These are phyloP conservation scores for Cystobasidium slooffiae DNA, from an alignment of 1,284 basidiomycete genomes.

Conservation along the genomic window DNA sequence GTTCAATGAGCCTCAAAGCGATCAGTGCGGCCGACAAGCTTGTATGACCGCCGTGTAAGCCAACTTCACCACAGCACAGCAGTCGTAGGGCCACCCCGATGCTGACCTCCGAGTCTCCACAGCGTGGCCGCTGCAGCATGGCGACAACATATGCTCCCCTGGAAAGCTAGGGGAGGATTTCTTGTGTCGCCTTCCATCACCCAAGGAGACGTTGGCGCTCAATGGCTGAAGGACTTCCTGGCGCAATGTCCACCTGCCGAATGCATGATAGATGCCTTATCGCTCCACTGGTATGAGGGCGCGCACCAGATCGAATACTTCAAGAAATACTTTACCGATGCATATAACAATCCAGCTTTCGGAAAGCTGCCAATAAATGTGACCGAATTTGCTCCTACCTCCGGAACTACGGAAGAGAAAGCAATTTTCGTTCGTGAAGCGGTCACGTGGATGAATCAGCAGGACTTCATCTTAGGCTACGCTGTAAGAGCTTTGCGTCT, in stretches of 20 bases:
- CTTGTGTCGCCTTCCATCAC: conserved; percentile 20
- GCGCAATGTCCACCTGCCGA: conserved; percentile 10
- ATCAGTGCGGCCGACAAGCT: conserved; percentile 6
- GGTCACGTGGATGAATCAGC: conserved; percentile 11
- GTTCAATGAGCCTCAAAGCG: conserved; percentile 25
- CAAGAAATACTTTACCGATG: conserved; percentile 18
- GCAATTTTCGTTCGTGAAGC: conserved; percentile 12
- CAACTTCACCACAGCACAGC: too few species aligned
- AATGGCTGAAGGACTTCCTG: conserved; percentile 9
- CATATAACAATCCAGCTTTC: conserved; percentile 8
- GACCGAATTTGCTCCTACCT: conserved; percentile 18
- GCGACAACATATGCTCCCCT: conserved; percentile 17
- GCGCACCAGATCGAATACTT: conserved; percentile 22
- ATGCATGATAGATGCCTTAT: conserved; percentile 8
- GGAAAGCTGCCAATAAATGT: conserved; percentile 18
- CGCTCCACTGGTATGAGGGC: conserved; percentile 28
- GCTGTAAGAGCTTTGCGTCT: neutral
- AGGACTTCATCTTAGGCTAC: conserved; percentile 16
- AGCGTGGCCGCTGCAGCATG: conserved; percentile 7
- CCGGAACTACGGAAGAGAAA: neutral
- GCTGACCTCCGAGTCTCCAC: neutral
- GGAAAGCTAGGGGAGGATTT: conserved; percentile 15
- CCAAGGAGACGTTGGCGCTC: neutral
- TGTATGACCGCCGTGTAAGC: conserved; percentile 16
- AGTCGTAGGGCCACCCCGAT: too few species aligned